phyloP scores from a whole-genome alignment of 2,329 filamentous ascomycete species.

The Pseudogymnoascus sp. region DNA sequence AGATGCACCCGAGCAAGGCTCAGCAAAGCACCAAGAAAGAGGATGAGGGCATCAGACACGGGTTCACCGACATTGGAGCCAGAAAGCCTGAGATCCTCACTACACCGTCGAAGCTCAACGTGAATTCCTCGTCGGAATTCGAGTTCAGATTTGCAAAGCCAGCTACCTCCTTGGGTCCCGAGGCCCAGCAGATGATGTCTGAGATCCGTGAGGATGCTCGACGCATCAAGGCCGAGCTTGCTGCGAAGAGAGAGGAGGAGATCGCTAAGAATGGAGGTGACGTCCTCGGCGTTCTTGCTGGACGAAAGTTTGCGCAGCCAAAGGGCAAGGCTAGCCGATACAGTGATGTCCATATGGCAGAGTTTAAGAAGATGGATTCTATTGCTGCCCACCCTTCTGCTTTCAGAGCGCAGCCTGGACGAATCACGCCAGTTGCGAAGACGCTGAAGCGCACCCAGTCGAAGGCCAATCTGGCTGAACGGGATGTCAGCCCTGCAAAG shows the following conservation, averaged over 20 bases:
- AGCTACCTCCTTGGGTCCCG: conserved; percentile 50
- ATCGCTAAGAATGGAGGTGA: conserved; percentile 34
- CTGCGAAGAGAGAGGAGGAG: conserved; percentile 51
- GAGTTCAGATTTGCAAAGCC: conserved; percentile 54
- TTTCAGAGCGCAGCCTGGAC: conserved; percentile 53
- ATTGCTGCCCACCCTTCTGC: conserved; percentile 80
- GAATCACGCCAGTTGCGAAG: conserved; percentile 41
- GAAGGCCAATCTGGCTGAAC: conserved; percentile 58
- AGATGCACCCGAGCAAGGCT: conserved; percentile 86
- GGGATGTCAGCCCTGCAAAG: conserved; percentile 39
- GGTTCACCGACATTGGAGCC: conserved; percentile 61
- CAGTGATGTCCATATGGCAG: conserved; percentile 75
- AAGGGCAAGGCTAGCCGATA: conserved; percentile 72
- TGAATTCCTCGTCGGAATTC: conserved; percentile 50
- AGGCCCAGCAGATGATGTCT: conserved; percentile 52
- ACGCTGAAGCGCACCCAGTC: conserved; percentile 44
- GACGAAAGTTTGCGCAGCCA: conserved; percentile 69
- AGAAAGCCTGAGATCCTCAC: conserved; percentile 30
- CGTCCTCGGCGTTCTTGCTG: conserved; percentile 33
- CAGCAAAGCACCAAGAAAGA: conserved; percentile 67
- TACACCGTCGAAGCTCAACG: conserved; percentile 55
- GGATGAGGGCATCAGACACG: conserved; percentile 72
- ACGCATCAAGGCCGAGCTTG: conserved; percentile 61
- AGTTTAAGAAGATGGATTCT: conserved; percentile 97
- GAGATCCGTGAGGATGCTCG: conserved; percentile 65